These are phyloP conservation scores for Strigomonas galati DNA, from an alignment of 208 protist genomes.

Conservation along the genomic window DNA sequence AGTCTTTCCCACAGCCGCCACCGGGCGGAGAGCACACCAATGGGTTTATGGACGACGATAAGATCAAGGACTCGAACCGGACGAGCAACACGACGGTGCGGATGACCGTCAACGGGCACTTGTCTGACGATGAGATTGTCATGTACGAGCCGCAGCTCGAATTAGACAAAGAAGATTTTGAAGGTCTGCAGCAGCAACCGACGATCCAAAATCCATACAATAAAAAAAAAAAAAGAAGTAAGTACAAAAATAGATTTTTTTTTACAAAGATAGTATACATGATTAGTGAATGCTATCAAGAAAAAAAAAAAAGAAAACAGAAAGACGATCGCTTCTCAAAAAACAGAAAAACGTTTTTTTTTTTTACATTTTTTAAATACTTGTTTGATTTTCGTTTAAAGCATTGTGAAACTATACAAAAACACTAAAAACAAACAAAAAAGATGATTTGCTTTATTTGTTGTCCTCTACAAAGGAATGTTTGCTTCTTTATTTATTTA, in stretches of 20 bases:
- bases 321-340: constrained; percentile 8
- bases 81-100: constrained; percentile 36
- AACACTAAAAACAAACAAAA: too few species aligned
- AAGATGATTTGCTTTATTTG: too few species aligned
- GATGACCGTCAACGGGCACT: constrained; percentile 23
- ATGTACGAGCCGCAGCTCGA: constrained; percentile 36
- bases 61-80: neutral
- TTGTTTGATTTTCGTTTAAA: constrained; percentile 8
- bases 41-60: neutral
- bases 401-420: too few species aligned
- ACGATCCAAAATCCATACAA: neutral
- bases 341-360: constrained; percentile 9
- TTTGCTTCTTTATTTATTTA: too few species aligned
- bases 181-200: neutral
- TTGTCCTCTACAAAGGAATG: too few species aligned
- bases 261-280: neutral
- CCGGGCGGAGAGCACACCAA: neutral
- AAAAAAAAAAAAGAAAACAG: constrained; percentile 12
- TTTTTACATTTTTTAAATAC: neutral
- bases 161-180: constrained; percentile 10
- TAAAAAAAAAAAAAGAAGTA: neutral
- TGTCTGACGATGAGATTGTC: constrained; percentile 20
- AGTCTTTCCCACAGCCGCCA: neutral
- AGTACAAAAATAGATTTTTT: neutral
- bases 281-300: constrained; percentile 1